Percentiles rank a stretch among this genome's conserved stretches.
These are phyloP conservation scores for Neolentinus lepideus DNA, from an alignment of 1,284 basidiomycete species.

Conservation along the genomic window DNA sequence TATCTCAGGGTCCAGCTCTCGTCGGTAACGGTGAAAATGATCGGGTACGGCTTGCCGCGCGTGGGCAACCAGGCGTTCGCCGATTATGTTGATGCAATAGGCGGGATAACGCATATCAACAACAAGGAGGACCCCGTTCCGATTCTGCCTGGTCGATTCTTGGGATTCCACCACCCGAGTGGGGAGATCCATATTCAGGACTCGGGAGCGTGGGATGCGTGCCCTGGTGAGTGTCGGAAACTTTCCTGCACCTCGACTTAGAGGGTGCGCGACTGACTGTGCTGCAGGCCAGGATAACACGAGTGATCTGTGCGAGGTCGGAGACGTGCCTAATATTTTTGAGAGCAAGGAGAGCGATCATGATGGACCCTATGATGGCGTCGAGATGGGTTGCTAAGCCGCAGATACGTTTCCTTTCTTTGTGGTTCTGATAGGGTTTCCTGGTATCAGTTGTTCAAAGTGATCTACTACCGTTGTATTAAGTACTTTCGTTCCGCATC, in stretches of 20 bases:
- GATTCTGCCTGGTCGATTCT: constrained; percentile 23
- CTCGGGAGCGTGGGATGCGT: constrained; percentile 18
- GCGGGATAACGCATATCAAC: constrained; percentile 22
- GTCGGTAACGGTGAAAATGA: constrained; percentile 18
- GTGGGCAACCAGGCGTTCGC: constrained; percentile 27
- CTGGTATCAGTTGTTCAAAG: not conserved
- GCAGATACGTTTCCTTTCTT: not conserved
- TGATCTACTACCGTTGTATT: too few relatives aligned
- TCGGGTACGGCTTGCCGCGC: constrained; percentile 51
- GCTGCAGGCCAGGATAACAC: constrained; percentile 10
- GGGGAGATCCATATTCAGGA: constrained; percentile 28
- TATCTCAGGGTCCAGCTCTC: constrained; percentile 30
- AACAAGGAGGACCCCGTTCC: constrained; percentile 30
- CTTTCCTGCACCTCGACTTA: not conserved
- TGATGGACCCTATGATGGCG: constrained; percentile 49
- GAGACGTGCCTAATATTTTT: constrained; percentile 46
- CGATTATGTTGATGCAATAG: constrained; percentile 14
- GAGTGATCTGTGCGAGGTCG: constrained; percentile 41
- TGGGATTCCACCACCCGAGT: constrained; percentile 24
- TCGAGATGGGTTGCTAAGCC: constrained; percentile 40
- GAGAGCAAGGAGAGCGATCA: constrained; percentile 38
- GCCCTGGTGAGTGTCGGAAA: constrained; percentile 14
- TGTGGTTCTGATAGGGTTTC: not conserved
- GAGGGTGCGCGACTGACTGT: not conserved
- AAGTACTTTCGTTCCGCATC: not conserved